phyloP scores from a whole-genome alignment of 208 protist genomes.

The Plasmodiophora brassicae region DNA sequence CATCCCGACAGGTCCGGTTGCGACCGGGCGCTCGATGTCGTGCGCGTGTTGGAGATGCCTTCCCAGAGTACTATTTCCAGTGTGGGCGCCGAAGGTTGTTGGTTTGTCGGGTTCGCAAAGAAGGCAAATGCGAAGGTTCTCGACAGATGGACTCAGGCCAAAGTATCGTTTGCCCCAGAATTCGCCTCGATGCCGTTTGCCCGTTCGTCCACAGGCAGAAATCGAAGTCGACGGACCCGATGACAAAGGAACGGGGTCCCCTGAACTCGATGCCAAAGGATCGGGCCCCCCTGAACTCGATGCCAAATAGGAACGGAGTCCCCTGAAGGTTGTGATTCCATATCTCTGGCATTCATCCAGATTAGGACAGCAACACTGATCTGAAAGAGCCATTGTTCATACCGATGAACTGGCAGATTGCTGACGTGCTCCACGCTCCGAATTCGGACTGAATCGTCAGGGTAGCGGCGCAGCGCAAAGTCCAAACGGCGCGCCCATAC shows the following conservation, averaged over 20 bases:
- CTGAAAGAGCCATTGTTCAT: no score
- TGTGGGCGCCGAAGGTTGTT: not conserved
- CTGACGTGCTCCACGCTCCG: no score
- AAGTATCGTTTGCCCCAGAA: not conserved
- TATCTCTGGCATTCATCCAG: no score
- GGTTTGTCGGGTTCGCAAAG: not conserved
- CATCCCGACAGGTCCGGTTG: not conserved
- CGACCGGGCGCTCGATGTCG: not conserved
- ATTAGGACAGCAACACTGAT: no score
- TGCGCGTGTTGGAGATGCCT: not conserved
- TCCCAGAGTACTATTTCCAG: not conserved
- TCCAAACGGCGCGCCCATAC: no score
- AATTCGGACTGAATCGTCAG: no score
- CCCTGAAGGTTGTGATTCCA: not conserved
- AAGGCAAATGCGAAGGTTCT: not conserved
- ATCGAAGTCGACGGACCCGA: not conserved
- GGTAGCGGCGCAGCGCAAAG: no score
- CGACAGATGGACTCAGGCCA: not conserved
- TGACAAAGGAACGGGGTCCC: not conserved
- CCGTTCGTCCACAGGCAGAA: not conserved
- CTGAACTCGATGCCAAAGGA: not conserved
- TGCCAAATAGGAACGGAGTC: not conserved
- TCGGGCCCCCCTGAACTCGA: not conserved
- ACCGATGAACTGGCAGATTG: no score
- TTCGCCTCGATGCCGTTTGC: not conserved